These are phyloP conservation scores for maize (Zea mays) DNA, from an alignment of 176 grass and related monocot species.

Conservation along the genomic window Zm-B73-REFERENCE-NAM-5.0 NC_050097.1:14107501-14108000, in stretches of 20 bases:
- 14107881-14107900: not conserved
- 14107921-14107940: conserved; percentile 18
- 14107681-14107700: conserved; percentile 34
- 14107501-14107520: not conserved
- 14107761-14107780: conserved; percentile 29
- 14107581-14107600: not conserved
- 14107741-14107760: not conserved
- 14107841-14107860: not conserved
- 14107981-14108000: not conserved
- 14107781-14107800: conserved; percentile 29
- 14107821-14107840: conserved; percentile 14
- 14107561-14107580: not conserved
- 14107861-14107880: not conserved
- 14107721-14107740: not conserved
- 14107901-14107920: no score
- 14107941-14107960: conserved; percentile 5
- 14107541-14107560: conserved; percentile 8
- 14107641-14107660: not conserved
- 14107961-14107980: not conserved
- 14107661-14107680: not conserved
- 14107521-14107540: conserved; percentile 12
- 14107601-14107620: not conserved
- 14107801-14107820: conserved; percentile 18
- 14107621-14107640: not conserved
- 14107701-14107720: not conserved